These are phyloP conservation scores for Ceratobasidium sp. DNA, from an alignment of 1,284 basidiomycete genomes.

Conservation along the genomic window DNA sequence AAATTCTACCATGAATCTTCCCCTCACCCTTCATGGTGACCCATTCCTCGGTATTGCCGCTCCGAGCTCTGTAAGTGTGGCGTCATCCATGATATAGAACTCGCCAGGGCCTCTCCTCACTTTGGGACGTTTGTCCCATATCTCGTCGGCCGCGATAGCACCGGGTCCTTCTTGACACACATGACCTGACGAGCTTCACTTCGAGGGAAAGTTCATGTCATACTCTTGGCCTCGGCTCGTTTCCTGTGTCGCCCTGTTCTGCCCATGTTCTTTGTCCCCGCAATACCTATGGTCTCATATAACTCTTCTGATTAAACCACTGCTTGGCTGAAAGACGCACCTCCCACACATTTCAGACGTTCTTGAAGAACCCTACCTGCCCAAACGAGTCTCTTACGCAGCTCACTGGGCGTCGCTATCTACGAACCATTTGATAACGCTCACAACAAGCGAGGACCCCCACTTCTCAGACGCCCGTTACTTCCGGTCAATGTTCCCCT, in stretches of 20 bases:
- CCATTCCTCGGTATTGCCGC: neutral
- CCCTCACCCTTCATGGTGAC: neutral
- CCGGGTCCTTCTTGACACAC: neutral
- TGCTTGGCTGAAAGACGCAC: too few species aligned
- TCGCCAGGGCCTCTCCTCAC: neutral
- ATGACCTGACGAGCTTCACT: slow-evolving; percentile 17
- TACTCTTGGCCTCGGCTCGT: neutral
- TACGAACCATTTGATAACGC: too few species aligned
- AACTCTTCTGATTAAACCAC: too few species aligned
- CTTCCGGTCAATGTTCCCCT: too few species aligned
- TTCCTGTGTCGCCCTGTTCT: neutral
- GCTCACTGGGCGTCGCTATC: too few species aligned
- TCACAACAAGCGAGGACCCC: too few species aligned
- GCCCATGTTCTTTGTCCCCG: too few species aligned
- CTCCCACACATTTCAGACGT: too few species aligned
- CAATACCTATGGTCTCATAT: too few species aligned
- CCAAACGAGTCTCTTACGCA: too few species aligned
- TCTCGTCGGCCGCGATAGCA: neutral
- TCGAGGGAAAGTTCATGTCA: slow-evolving; percentile 7
- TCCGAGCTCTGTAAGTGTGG: neutral
- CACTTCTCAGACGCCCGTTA: too few species aligned
- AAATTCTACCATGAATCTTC: slow-evolving; percentile 10
- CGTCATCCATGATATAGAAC: neutral
- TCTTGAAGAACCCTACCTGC: too few species aligned
- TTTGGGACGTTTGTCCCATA: neutral